phyloP scores from a whole-genome alignment of 305 asterid genomes.

The Solanum aculeatissimum region DNA sequence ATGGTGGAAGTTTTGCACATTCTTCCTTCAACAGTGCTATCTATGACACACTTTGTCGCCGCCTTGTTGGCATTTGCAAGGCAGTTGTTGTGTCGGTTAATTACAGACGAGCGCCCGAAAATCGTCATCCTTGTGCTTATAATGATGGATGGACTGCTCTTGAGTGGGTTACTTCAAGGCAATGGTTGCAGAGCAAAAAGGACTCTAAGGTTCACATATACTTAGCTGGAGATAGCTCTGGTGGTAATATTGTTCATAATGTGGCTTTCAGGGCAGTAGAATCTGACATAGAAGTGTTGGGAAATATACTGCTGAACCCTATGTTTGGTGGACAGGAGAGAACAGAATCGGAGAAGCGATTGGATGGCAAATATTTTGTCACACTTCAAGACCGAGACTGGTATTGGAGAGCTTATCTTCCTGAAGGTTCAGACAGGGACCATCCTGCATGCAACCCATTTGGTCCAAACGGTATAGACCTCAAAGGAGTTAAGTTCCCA shows the following conservation, averaged over 20 bases:
- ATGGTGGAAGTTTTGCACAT: conserved; percentile 20
- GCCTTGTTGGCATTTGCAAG: conserved; percentile 16
- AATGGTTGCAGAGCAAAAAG: conserved; percentile 10
- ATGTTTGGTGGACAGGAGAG: conserved; percentile 22
- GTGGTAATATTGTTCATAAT: conserved; percentile 19
- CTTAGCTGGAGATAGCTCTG: conserved; percentile 22
- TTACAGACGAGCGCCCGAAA: conserved; percentile 17
- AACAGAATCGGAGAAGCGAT: conserved; percentile 12
- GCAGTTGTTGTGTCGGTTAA: conserved; percentile 19
- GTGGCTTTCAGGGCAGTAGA: conserved; percentile 13
- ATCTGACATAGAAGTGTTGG: conserved; percentile 9
- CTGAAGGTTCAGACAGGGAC: conserved; percentile 16
- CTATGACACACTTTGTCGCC: conserved; percentile 14
- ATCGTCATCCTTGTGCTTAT: conserved; percentile 16
- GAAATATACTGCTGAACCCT: conserved; percentile 10
- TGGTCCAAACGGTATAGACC: conserved; percentile 7
- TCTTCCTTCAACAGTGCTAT: conserved; percentile 16
- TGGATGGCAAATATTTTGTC: conserved; percentile 16
- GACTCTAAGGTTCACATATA: conserved; percentile 16
- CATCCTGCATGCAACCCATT: conserved; percentile 21
- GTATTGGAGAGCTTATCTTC: conserved; percentile 23
- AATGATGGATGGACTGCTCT: conserved; percentile 19
- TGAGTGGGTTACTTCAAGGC: conserved; percentile 12
- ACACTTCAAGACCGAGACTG: conserved; percentile 19
- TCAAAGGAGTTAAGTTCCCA: conserved; percentile 15